phyloP scores from a whole-genome alignment of 2,329 filamentous ascomycete species.

The Dothideomycetidae sp. region DNA sequence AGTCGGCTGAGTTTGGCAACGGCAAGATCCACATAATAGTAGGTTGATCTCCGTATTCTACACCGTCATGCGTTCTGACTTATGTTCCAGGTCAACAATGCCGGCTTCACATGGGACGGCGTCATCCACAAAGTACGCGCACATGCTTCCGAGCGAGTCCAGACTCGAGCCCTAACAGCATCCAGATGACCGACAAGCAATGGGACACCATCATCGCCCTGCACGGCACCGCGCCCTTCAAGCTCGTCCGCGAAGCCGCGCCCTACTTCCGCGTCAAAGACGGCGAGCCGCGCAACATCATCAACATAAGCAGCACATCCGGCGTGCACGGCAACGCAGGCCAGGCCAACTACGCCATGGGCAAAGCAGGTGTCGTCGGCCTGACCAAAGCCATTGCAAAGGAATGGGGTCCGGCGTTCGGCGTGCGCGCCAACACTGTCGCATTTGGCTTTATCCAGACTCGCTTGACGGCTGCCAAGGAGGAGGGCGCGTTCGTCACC shows the following conservation, averaged over 20 bases:
- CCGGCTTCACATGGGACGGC: slow-evolving; percentile 84
- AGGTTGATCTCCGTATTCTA: not conserved
- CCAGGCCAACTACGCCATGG: slow-evolving; percentile 78
- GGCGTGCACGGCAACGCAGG: slow-evolving; percentile 78
- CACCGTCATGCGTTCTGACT: not conserved
- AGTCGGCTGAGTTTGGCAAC: slow-evolving; percentile 63
- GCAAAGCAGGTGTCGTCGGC: slow-evolving; percentile 70
- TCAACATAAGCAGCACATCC: slow-evolving; percentile 73
- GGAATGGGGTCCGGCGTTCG: slow-evolving; percentile 74
- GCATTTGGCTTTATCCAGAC: slow-evolving; percentile 75
- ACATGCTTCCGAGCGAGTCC: no score
- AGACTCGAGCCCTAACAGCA: slow-evolving; percentile 13
- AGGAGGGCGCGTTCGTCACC: slow-evolving; percentile 64
- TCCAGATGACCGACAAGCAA: slow-evolving; percentile 68
- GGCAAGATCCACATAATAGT: slow-evolving; percentile 76
- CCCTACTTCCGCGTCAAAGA: slow-evolving; percentile 82
- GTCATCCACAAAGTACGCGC: slow-evolving; percentile 64
- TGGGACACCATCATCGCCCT: slow-evolving; percentile 78
- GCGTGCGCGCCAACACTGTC: slow-evolving; percentile 69
- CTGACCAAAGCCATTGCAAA: slow-evolving; percentile 84
- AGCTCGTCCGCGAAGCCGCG: slow-evolving; percentile 62
- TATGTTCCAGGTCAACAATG: slow-evolving; percentile 63
- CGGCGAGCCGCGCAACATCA: slow-evolving; percentile 59
- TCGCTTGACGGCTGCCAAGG: slow-evolving; percentile 68
- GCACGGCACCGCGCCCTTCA: slow-evolving; percentile 76